Base-by-base conservation (phyloP, 495 filamentous ascomycete genomes). In the Penicillium tannophilum region DNA sequence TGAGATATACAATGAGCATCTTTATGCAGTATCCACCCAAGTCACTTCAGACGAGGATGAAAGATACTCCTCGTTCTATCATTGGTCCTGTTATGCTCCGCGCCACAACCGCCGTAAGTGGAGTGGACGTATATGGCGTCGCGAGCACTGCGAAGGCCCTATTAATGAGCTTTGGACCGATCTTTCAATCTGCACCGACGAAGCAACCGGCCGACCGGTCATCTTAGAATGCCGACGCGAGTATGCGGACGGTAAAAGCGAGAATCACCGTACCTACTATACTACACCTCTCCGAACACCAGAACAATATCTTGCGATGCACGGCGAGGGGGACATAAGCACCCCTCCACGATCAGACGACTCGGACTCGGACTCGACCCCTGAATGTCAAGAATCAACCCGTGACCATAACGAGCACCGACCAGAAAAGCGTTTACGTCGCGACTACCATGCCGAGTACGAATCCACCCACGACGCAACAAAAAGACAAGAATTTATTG, bases 161-260 rank as follows among this genome's bases (percentile, higher is more conserved):
- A 86, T 93, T 55, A 87, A 92, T 62, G 88, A 93, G 64, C 80
- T 86, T 17, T 93, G 89, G 88, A 87, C 84, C 0, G 84, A 86
- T 55, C 73, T 93, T 6, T 82, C 80, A 2, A 72, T 92, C 2
- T 80, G 86, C 23, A 77, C 74, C 46, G 86, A 92, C 55, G 88
- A 93, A 60, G 62, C 66, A 10, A 86, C 83, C 1, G 81, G 83
- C 0, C 66, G 79, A 47, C 72, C 89, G 16, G 77, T 82, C 45
- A 88, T 91, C 45, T 65, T 90, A 8, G 90, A 93, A 70, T 82
- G 84, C 45, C 81, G 90, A 8, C 85, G 85, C 33, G 90, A 93
- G 70, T 92, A 87, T 86, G 78, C 79, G 17, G 59, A 73, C 23
- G 83, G 83, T 4, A 77, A 76, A 50, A 88, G 85, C 60, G 83